Evolutionary conservation across 2,329 filamentous ascomycete genomes (phyloP).

Genomic region (Daldinia sp.): DNA sequence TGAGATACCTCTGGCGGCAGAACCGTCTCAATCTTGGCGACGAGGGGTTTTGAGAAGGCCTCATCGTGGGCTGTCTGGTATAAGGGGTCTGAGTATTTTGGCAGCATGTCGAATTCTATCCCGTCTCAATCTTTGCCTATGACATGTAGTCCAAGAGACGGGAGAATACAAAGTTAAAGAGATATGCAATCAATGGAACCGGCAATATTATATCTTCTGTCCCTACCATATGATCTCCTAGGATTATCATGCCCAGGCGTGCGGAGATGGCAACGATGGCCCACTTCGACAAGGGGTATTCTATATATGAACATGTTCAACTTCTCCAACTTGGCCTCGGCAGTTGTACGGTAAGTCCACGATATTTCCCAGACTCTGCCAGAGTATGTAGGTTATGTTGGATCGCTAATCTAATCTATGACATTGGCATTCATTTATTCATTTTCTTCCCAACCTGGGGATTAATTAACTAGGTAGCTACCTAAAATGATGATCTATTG

Average conservation of each 20-base stretch:
- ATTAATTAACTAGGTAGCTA: slow-evolving; percentile 18
- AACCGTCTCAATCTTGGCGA: slow-evolving; percentile 52
- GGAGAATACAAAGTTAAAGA: background rate
- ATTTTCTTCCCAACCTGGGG: slow-evolving; percentile 9
- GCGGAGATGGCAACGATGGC: slow-evolving; percentile 37
- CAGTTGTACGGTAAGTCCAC: slow-evolving; percentile 33
- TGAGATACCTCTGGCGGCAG: slow-evolving; percentile 57
- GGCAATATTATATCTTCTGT: slow-evolving; percentile 19
- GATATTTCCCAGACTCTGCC: slow-evolving; percentile 10
- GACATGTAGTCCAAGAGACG: background rate
- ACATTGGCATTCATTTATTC: slow-evolving; percentile 26
- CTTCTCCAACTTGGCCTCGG: slow-evolving; percentile 37
- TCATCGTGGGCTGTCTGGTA: slow-evolving; percentile 58
- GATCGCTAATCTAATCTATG: background rate
- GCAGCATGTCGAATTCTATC: slow-evolving; percentile 25
- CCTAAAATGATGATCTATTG: slow-evolving; percentile 6
- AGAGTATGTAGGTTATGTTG: background rate
- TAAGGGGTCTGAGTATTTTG: slow-evolving; percentile 54
- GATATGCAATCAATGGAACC: background rate
- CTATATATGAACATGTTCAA: slow-evolving; percentile 26
- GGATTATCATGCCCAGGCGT: slow-evolving; percentile 11
- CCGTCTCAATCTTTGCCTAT: background rate
- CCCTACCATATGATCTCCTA: background rate
- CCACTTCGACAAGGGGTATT: slow-evolving; percentile 22
- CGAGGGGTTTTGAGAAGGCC: slow-evolving; percentile 57